Evolutionary conservation across 108 stramenopile species (phyloP).

Genomic region (Skeletonema costatum): DNA sequence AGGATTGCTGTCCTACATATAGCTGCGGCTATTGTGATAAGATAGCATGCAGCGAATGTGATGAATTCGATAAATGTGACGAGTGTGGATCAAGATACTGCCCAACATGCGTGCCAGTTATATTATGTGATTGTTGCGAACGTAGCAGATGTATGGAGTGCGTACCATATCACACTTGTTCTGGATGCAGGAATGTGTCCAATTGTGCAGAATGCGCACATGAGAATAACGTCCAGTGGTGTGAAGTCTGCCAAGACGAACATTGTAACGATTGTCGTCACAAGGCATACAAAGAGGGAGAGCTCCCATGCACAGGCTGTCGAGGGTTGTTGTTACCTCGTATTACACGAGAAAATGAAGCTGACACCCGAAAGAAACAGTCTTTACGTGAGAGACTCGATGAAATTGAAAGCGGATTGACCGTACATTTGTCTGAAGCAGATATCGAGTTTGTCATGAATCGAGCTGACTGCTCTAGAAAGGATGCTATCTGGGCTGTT

Average conservation of each 20-base stretch:
- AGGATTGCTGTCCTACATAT: neutral
- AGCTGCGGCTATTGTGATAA: neutral
- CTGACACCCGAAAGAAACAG: too few species aligned
- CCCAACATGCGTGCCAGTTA: neutral
- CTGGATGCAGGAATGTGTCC: neutral
- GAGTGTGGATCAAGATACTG: neutral
- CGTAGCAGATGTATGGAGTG: slow-evolving; percentile 9
- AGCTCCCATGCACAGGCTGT: slow-evolving; percentile 2
- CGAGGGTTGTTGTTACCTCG: neutral
- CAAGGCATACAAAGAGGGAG: neutral
- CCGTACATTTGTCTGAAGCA: too few species aligned
- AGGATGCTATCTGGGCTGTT: too few species aligned
- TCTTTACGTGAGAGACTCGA: too few species aligned
- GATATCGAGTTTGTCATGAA: too few species aligned
- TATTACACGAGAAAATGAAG: neutral
- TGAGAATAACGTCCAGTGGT: neutral
- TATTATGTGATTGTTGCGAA: slow-evolving; percentile 2
- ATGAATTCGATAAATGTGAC: neutral
- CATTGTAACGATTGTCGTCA: neutral
- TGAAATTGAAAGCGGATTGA: too few species aligned
- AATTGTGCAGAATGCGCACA: neutral
- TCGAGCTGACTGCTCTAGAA: too few species aligned
- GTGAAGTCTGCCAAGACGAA: slow-evolving; percentile 1
- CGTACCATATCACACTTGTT: neutral
- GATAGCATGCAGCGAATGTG: neutral